A percentile compares a stretch with the other conserved stretches of the same genome.
Evolutionary conservation across 257 asterid genomes (phyloP).

Genomic region (Solanum medicagineum): DNA sequence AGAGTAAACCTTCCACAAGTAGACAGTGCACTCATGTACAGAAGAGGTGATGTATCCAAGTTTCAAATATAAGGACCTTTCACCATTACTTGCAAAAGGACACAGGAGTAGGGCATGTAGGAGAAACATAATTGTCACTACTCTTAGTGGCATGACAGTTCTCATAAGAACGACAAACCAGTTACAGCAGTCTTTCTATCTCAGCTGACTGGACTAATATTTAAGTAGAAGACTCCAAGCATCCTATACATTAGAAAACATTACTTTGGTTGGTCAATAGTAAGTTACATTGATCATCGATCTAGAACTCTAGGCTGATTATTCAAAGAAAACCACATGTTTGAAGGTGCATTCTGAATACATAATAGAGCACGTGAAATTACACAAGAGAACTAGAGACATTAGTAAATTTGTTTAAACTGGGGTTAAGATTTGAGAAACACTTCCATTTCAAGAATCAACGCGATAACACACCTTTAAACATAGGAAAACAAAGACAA

Average conservation of each 20-base stretch:
- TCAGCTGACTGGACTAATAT: not conserved
- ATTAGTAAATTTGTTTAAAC: not conserved
- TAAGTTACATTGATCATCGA: not conserved
- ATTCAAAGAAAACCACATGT: not conserved
- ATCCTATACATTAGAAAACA: not conserved
- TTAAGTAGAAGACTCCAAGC: not conserved
- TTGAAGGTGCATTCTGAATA: not conserved
- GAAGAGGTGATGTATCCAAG: not conserved
- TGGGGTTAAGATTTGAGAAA: not conserved
- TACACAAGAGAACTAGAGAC: not conserved
- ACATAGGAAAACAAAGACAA: not conserved
- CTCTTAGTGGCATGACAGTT: not conserved
- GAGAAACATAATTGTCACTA: not conserved
- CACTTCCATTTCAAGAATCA: not conserved
- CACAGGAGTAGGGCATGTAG: not conserved
- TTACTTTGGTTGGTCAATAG: not conserved
- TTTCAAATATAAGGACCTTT: not conserved
- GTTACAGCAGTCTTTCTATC: not conserved
- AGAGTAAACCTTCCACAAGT: not conserved
- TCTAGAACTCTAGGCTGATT: not conserved
- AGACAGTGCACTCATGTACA: not conserved
- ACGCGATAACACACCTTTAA: not conserved
- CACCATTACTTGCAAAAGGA: not conserved
- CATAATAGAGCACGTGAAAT: not conserved
- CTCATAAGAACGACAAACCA: not conserved